Conservation (phyloP, 371 early-diverging fungal genomes). For the Mortierella sp. region DNA sequence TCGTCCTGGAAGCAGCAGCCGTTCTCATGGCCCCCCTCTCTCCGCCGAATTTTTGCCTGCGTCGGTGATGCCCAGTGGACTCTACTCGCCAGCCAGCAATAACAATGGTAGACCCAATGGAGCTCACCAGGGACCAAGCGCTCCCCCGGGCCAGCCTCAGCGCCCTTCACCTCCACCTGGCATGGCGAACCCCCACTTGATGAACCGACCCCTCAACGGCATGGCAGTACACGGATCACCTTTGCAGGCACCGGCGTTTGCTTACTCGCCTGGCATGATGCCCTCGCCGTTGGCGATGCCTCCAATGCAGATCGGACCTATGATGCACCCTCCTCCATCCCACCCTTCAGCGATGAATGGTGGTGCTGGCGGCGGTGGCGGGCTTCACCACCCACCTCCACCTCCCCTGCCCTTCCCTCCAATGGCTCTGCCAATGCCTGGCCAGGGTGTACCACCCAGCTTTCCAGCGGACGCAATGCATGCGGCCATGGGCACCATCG, state of each 20-base stretch:
- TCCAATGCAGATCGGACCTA: slow-evolving; percentile 32
- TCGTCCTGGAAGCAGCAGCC: slow-evolving; percentile 5
- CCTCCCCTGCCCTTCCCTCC: slow-evolving; percentile 43
- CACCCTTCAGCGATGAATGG: slow-evolving; percentile 11
- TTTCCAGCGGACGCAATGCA: slow-evolving; percentile 59
- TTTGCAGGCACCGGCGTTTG: slow-evolving; percentile 50
- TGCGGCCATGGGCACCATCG: slow-evolving; percentile 56
- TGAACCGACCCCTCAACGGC: slow-evolving; percentile 42
- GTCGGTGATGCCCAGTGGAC: slow-evolving; percentile 52
- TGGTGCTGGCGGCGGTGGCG: background rate
- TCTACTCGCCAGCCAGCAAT: slow-evolving; percentile 25
- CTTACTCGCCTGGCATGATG: slow-evolving; percentile 64
- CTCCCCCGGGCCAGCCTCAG: slow-evolving; percentile 26
- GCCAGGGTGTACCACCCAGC: slow-evolving; percentile 14
- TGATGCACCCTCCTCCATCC: slow-evolving; percentile 41
- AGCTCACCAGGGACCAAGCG: background rate
- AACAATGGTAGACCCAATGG: slow-evolving; percentile 12
- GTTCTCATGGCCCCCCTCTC: slow-evolving; percentile 35
- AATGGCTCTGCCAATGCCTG: slow-evolving; percentile 39
- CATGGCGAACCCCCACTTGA: slow-evolving; percentile 24
- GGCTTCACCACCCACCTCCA: slow-evolving; percentile 18
- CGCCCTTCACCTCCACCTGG: slow-evolving; percentile 25
- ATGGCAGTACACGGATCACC: slow-evolving; percentile 59
- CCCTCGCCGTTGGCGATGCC: slow-evolving; percentile 59
- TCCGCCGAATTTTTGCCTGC: slow-evolving; percentile 54